These are phyloP conservation scores for Echium plantagineum DNA, from an alignment of 257 asterid genomes.

Conservation along the genomic window DNA sequence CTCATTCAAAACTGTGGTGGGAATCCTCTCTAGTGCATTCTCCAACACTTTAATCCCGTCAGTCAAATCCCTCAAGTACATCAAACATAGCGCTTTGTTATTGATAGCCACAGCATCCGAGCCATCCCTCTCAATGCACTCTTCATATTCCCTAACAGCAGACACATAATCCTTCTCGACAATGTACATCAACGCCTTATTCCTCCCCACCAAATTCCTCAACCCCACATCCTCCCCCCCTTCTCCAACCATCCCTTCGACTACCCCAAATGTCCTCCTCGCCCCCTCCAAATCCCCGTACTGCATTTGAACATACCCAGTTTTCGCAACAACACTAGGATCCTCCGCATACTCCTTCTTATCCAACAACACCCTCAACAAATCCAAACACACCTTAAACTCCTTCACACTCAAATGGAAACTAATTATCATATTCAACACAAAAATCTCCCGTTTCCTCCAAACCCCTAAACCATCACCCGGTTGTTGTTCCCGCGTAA, in stretches of 20 bases:
- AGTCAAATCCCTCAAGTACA: conserved; percentile 91
- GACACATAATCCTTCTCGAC: conserved; percentile 88
- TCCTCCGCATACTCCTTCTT: conserved; percentile 27
- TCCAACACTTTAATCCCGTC: conserved; percentile 93
- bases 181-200: conserved; percentile 71
- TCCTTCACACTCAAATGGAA: conserved; percentile 80
- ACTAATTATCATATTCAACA: conserved; percentile 59
- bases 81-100: conserved; percentile 88
- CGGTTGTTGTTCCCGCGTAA: conserved; percentile 18
- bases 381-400: conserved; percentile 50
- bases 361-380: conserved; percentile 42
- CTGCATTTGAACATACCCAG: conserved; percentile 87
- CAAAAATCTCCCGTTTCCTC: conserved; percentile 56
- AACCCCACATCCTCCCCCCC: conserved; percentile 30
- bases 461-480: conserved; percentile 22
- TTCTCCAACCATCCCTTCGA: conserved; percentile 32
- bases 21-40: conserved; percentile 87
- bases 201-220: conserved; percentile 74
- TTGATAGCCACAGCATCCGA: conserved; percentile 73
- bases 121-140: conserved; percentile 77
- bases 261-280: conserved; percentile 45
- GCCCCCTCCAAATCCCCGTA: conserved; percentile 91
- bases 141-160: conserved; percentile 89
- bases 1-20: conserved; percentile 79
- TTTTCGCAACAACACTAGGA: conserved; percentile 51